Evolutionary conservation across 140 eudicot species (phyloP), one percentile per base, ranked within the genome.

Genomic region (Cichorium intybus): DNA sequence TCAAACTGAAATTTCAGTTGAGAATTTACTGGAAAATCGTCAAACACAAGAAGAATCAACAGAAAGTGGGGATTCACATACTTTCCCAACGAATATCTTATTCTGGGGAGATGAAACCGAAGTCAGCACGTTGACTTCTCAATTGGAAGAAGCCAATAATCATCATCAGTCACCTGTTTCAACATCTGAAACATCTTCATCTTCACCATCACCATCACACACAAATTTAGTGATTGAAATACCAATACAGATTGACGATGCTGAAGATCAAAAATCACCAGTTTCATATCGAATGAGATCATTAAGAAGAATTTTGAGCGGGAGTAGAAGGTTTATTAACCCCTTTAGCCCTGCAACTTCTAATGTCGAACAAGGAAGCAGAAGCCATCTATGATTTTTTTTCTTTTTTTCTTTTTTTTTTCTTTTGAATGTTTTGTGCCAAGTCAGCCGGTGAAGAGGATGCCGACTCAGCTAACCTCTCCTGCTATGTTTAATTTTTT

Each of bases 61-160:
- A 61, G 60, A 37, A 6, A 37, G 0, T 34, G 41, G 29, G 18
- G 77, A 72, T 73, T 43, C 18, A 14, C 49, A 43, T 3, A 43
- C 1, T 14, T 81, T 87, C 17, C 95, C 94, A 4, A 73, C 94
- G 8, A 87, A 87, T 76, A 82, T 87, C 10, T 61, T 87, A 83
- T 78, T 87, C 68, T 84, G 97, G 95, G 97, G 95, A 4, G 63
- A 90, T 68, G 94, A 84, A 56, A 76, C 81, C 33, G 75, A 71
- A 63, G 82, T 86, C 9, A 90, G 80, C 70, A 77, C 77, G 15
- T 64, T 77, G 6, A 79, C 78, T 12, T 59, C 72, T 26, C 67
- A 57, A 39, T 51, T 68, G 45, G 88, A 79, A 45, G 92, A 84
- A 11, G 76, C 71, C 20, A 61, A 48, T 29, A 69, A 20, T 10